A percentile compares a stretch with the other conserved stretches of the same genome.
Conservation (phyloP, 75 land plant genomes). For the Adiantum capillusveneris region DNA sequence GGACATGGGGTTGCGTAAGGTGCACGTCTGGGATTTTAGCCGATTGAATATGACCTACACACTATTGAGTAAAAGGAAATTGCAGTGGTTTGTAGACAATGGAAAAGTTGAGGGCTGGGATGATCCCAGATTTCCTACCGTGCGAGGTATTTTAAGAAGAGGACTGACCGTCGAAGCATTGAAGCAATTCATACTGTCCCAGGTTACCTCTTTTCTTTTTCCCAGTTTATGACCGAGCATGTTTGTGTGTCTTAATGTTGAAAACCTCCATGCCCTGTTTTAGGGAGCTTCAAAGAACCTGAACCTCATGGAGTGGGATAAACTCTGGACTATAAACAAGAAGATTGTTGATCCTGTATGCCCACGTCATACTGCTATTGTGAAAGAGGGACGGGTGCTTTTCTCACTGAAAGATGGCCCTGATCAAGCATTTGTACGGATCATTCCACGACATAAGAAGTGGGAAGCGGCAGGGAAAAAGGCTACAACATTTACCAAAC, state of each 20-base stretch:
- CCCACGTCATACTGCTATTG: constrained; percentile 86
- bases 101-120: constrained; percentile 96
- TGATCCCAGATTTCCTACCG: constrained; percentile 94
- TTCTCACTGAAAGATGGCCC: constrained; percentile 59
- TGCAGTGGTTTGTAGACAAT: constrained; percentile 93
- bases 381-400: constrained; percentile 52
- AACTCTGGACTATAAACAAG: constrained; percentile 96
- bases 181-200: constrained; percentile 81
- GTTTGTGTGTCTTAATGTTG: no score
- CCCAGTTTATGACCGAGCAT: no score
- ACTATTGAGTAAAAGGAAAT: constrained; percentile 88
- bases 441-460: constrained; percentile 80
- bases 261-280: not conserved
- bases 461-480: constrained; percentile 80
- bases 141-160: constrained; percentile 73
- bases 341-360: constrained; percentile 92
- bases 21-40: constrained; percentile 91
- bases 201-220: no score
- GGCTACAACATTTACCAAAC: constrained; percentile 63
- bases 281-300: constrained; percentile 95
- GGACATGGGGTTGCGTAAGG: constrained; percentile 73
- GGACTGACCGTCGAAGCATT: constrained; percentile 84
- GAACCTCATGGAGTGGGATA: constrained; percentile 98
- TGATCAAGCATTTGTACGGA: constrained; percentile 62
- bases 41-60: constrained; percentile 88